phyloP scores from a whole-genome alignment of 495 filamentous ascomycete genomes.

The Terfezia boudieri region DNA sequence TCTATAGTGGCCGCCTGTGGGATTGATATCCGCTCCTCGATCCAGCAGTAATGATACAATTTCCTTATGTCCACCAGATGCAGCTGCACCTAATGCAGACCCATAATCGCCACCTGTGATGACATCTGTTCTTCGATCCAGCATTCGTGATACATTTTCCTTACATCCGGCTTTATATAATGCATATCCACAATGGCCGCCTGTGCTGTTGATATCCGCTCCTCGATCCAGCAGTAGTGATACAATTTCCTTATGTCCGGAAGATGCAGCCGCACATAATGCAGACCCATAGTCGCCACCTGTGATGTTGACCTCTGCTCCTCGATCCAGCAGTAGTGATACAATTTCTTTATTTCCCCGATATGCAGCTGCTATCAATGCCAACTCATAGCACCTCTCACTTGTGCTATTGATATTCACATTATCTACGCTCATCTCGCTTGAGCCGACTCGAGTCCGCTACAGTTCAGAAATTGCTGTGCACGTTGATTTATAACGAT shows the following conservation, averaged over 20 bases:
- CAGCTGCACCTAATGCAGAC: constrained; percentile 12
- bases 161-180: constrained; percentile 6
- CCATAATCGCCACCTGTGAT: constrained; percentile 4
- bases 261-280: too few species aligned
- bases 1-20: constrained; percentile 6
- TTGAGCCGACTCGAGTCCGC: too few species aligned
- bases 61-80: not conserved
- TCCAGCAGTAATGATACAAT: constrained; percentile 6
- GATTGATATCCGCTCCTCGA: constrained; percentile 14
- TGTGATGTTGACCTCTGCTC: constrained; percentile 14
- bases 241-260: not conserved
- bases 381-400: too few species aligned
- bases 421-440: too few species aligned
- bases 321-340: constrained; percentile 13
- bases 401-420: too few species aligned
- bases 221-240: constrained; percentile 6
- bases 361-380: constrained; percentile 2
- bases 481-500: too few species aligned
- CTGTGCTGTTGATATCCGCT: constrained; percentile 11
- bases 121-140: constrained; percentile 12
- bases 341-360: constrained; percentile 6
- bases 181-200: constrained; percentile 5
- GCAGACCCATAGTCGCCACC: not conserved
- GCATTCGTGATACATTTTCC: constrained; percentile 2
- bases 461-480: too few species aligned